phyloP scores from a whole-genome alignment of 768 basidiomycete species.

The Naematelia aurantialba region DNA sequence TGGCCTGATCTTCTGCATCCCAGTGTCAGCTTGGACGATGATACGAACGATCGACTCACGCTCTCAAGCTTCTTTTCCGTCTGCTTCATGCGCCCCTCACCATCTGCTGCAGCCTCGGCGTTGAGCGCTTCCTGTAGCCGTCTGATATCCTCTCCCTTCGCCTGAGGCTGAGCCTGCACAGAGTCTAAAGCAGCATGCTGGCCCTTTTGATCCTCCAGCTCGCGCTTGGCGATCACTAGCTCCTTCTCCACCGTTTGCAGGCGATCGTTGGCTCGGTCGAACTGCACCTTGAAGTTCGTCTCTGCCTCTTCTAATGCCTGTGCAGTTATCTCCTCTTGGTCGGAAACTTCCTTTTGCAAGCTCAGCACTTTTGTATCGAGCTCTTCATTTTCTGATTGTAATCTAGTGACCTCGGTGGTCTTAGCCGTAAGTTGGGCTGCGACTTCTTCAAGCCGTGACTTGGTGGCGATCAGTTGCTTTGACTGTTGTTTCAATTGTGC shows the following conservation, averaged over 20 bases:
- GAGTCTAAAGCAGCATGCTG: not conserved
- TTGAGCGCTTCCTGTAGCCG: not conserved
- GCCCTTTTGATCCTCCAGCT: not conserved
- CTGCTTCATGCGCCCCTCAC: conserved; percentile 62
- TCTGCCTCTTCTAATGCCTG: not conserved
- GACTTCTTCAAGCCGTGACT: not conserved
- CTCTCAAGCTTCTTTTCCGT: conserved; percentile 58
- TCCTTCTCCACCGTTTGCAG: not conserved
- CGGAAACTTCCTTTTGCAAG: not conserved
- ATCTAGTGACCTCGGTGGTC: not conserved
- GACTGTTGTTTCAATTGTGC: not conserved
- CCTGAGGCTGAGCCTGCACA: not conserved
- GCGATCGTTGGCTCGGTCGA: not conserved
- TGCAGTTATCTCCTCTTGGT: not conserved
- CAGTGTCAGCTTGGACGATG: not conserved
- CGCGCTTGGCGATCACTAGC: not conserved
- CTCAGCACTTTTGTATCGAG: not conserved
- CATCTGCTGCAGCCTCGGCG: not conserved
- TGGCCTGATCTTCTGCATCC: not conserved
- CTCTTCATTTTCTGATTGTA: not conserved
- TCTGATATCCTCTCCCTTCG: not conserved
- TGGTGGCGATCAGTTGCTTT: not conserved
- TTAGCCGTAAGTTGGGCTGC: not conserved
- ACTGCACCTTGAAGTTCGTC: not conserved
- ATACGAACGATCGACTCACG: conserved; percentile 51